These are phyloP conservation scores for thale cress (Arabidopsis thaliana) DNA, from an alignment of 345 rosid species.

Conservation along the genomic window DNA sequence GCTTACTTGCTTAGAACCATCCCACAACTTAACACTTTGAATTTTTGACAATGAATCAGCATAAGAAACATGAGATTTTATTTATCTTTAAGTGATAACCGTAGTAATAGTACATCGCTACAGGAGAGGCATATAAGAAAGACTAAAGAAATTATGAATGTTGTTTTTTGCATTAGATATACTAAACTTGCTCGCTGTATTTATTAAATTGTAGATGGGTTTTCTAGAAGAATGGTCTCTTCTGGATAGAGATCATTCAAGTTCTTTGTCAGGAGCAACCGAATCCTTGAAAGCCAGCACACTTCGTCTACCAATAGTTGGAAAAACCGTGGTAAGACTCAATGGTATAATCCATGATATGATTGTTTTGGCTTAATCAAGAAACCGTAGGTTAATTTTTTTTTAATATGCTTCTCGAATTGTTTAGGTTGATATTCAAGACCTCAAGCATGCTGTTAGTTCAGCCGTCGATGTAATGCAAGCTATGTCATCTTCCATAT, in stretches of 20 bases:
- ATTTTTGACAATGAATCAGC: constrained; percentile 23
- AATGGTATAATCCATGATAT: constrained; percentile 3
- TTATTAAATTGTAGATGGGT: constrained; percentile 59
- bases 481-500: constrained; percentile 85
- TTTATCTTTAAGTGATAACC: not conserved
- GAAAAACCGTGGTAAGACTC: constrained; percentile 78
- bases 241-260: constrained; percentile 69
- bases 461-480: constrained; percentile 93
- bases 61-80: constrained; percentile 23
- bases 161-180: not conserved
- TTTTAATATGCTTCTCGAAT: not conserved
- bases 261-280: constrained; percentile 78
- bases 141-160: not conserved
- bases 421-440: constrained; percentile 75
- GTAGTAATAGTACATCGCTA: constrained; percentile 8
- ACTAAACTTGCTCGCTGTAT: not conserved
- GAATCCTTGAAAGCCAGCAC: constrained; percentile 93
- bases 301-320: constrained; percentile 88
- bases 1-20: constrained; percentile 33
- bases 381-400: not conserved
- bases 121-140: constrained; percentile 13
- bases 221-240: constrained; percentile 78
- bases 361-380: constrained; percentile 9
- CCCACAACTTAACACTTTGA: constrained; percentile 27
- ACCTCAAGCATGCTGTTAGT: constrained; percentile 81